phyloP scores from a whole-genome alignment of 768 basidiomycete genomes.

The Trametes maxima region DNA sequence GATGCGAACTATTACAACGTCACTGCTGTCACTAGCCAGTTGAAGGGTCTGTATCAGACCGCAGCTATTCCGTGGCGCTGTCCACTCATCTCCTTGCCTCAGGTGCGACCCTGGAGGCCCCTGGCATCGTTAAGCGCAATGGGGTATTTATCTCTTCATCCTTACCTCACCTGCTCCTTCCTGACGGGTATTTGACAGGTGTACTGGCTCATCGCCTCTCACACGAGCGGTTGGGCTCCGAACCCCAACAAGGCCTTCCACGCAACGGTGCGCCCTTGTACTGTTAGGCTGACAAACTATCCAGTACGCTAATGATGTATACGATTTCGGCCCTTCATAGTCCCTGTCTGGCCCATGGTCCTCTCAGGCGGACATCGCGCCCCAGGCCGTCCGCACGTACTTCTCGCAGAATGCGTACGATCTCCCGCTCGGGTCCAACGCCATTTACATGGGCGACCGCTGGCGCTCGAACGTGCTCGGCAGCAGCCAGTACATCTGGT shows the following conservation, averaged over 20 bases:
- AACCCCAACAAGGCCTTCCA: conserved; percentile 65
- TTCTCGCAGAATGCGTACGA: conserved; percentile 65
- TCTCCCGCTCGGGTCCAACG: conserved; percentile 48
- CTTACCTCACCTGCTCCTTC: conserved; percentile 1
- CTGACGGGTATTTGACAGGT: conserved; percentile 33
- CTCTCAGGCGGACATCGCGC: conserved; percentile 57
- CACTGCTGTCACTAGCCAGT: conserved; percentile 45
- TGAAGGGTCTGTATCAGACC: conserved; percentile 41
- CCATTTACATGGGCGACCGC: conserved; percentile 67
- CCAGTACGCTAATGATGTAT: neutral
- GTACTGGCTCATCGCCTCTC: conserved; percentile 62
- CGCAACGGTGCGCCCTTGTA: conserved; percentile 42
- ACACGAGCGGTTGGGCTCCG: conserved; percentile 57
- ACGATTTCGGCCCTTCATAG: conserved; percentile 29
- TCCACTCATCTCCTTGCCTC: neutral
- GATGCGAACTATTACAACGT: conserved; percentile 64
- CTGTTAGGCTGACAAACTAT: neutral
- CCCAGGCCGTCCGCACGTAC: conserved; percentile 52
- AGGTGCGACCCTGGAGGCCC: conserved; percentile 62
- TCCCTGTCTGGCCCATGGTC: conserved; percentile 59
- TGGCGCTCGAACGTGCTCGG: conserved; percentile 58
- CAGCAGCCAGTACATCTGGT: conserved; percentile 63
- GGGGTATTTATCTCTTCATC: conserved; percentile 37
- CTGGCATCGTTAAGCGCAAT: conserved; percentile 61
- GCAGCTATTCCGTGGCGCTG: neutral